phyloP scores from a whole-genome alignment of 495 filamentous ascomycete species.

The Penicillium lagena region DNA sequence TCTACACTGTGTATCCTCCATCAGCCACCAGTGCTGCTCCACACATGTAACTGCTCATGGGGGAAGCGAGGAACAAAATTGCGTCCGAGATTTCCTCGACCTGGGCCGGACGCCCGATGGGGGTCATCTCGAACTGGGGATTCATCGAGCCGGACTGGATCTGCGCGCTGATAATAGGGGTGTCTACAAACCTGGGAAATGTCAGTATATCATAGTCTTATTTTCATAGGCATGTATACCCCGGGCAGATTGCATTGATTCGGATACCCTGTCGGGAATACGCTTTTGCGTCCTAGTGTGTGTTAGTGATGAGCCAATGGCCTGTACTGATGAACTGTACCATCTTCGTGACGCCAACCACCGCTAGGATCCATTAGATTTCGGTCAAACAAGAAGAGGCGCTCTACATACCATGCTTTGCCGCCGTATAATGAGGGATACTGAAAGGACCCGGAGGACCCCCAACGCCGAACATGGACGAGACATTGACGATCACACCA shows the following conservation, averaged over 20 bases:
- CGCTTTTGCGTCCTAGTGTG: slow-evolving; percentile 30
- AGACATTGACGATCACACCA: slow-evolving; percentile 25
- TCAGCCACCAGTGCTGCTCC: slow-evolving; percentile 17
- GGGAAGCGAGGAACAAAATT: slow-evolving; percentile 54
- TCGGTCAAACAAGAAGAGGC: neutral
- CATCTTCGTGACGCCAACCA: slow-evolving; percentile 37
- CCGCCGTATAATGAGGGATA: slow-evolving; percentile 28
- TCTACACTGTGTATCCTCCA: slow-evolving; percentile 17
- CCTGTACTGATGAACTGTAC: neutral
- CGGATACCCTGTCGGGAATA: slow-evolving; percentile 39
- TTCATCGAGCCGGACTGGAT: slow-evolving; percentile 16
- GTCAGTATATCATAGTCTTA: neutral
- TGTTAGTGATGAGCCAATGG: neutral
- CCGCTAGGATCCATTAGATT: slow-evolving; percentile 8
- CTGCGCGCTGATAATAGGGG: slow-evolving; percentile 25
- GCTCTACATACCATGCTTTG: slow-evolving; percentile 33
- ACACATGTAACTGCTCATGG: slow-evolving; percentile 37
- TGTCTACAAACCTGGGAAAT: slow-evolving; percentile 23
- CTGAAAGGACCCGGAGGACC: slow-evolving; percentile 12
- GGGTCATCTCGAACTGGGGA: slow-evolving; percentile 13
- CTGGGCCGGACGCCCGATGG: slow-evolving; percentile 9
- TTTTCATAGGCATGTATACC: slow-evolving; percentile 10
- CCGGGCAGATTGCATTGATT: slow-evolving; percentile 46
- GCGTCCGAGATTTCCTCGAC: slow-evolving; percentile 64
- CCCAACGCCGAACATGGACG: slow-evolving; percentile 20